A percentile compares a stretch with the other conserved stretches of the same genome.
phyloP scores from a whole-genome alignment of 306 rosid species.

The Begonia masoniana region DNA sequence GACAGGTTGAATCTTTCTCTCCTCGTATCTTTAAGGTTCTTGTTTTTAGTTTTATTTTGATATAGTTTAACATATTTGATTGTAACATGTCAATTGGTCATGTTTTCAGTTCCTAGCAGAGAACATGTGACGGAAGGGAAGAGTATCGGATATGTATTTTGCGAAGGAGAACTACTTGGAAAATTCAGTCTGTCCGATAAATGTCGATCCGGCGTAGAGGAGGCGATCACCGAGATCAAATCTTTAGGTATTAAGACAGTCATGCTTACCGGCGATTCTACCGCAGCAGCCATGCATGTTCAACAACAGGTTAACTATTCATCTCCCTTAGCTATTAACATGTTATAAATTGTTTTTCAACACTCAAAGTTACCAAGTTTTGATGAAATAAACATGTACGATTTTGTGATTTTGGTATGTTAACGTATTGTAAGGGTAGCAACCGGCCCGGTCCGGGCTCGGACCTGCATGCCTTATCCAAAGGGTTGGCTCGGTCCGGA shows the following conservation, averaged over 20 bases:
- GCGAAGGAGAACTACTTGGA: constrained; percentile 37
- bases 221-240: constrained; percentile 55
- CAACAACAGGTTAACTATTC: constrained; percentile 53
- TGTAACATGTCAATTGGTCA: constrained; percentile 1
- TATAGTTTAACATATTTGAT: too few species aligned
- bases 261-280: constrained; percentile 85
- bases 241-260: constrained; percentile 60
- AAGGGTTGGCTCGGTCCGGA: too few species aligned
- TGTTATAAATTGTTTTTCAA: too few species aligned
- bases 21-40: too few species aligned
- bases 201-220: constrained; percentile 64
- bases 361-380: too few species aligned
- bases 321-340: not conserved
- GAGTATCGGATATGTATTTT: constrained; percentile 66
- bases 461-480: too few species aligned
- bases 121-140: constrained; percentile 37
- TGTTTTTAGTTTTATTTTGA: not conserved
- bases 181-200: constrained; percentile 55
- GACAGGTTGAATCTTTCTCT: constrained; percentile 36
- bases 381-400: too few species aligned
- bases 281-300: constrained; percentile 61
- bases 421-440: too few species aligned
- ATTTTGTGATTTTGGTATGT: too few species aligned
- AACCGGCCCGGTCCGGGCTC: too few species aligned
- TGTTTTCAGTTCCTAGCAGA: constrained; percentile 42